Conservation (phyloP, 2,329 filamentous ascomycete species). For the Aureobasidium sp. region DNA sequence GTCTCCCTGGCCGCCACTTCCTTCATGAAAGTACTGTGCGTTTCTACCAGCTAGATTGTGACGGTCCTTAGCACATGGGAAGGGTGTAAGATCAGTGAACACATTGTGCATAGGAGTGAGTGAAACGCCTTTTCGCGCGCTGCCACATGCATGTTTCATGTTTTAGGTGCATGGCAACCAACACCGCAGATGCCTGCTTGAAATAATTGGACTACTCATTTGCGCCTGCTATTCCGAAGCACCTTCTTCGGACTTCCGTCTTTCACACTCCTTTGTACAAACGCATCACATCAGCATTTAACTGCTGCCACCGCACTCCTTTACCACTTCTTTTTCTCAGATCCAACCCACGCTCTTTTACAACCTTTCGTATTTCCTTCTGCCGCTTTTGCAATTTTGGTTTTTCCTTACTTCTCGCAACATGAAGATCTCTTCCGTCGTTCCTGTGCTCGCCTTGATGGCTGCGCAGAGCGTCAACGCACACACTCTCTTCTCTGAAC, state of each 20-base stretch:
- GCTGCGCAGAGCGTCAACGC: constrained; percentile 14
- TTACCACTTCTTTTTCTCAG: background rate
- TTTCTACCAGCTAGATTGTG: no score
- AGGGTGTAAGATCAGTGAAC: background rate
- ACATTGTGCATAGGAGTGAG: background rate
- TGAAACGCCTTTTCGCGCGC: constrained; percentile 3
- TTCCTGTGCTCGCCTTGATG: constrained; percentile 14
- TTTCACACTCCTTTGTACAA: constrained; percentile 5
- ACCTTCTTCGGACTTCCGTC: background rate
- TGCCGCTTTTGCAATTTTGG: background rate
- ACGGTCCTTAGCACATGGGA: no score
- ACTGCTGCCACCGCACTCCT: background rate
- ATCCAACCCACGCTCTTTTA: constrained; percentile 1
- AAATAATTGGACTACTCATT: background rate
- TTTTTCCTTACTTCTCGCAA: background rate
- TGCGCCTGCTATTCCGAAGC: background rate
- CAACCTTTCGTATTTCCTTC: background rate
- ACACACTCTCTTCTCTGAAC: constrained; percentile 56
- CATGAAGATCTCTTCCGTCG: constrained; percentile 14
- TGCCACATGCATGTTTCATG: constrained; percentile 2
- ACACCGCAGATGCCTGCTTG: constrained; percentile 1
- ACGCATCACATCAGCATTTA: constrained; percentile 4
- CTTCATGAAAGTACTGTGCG: no score
- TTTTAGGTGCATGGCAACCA: constrained; percentile 6
- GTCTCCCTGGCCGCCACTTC: no score